A percentile compares a stretch with the other conserved stretches of the same genome.
These are phyloP conservation scores for Helichrysum umbraculigerum DNA, from an alignment of 129 eudicot genomes.

Conservation along the genomic window DNA sequence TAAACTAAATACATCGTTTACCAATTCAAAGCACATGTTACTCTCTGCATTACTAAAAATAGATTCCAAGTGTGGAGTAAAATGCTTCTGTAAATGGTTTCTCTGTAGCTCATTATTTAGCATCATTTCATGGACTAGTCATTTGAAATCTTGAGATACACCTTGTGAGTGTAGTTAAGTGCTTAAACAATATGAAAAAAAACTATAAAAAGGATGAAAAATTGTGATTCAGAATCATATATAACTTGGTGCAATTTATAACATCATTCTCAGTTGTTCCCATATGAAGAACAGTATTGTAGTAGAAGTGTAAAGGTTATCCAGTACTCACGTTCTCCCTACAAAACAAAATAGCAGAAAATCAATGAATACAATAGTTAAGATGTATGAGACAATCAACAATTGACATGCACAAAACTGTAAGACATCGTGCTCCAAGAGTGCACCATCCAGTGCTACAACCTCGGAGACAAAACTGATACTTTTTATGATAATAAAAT, in stretches of 20 bases:
- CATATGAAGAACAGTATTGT: constrained; percentile 7
- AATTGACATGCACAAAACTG: background rate
- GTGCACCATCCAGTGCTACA: background rate
- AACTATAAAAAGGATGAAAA: background rate
- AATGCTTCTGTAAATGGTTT: constrained; percentile 8
- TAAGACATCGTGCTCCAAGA: background rate
- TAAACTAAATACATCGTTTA: background rate
- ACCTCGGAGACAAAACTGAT: background rate
- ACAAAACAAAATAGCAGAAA: constrained; percentile 36
- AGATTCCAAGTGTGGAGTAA: background rate
- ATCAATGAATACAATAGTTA: background rate
- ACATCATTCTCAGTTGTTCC: constrained; percentile 4
- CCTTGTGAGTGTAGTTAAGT: background rate
- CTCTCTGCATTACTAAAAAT: constrained; percentile 11
- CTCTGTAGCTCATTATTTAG: constrained; percentile 5
- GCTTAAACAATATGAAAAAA: background rate
- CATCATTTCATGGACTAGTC: background rate
- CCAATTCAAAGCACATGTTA: background rate
- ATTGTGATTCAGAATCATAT: background rate
- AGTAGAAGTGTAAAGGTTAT: constrained; percentile 23
- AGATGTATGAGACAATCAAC: background rate
- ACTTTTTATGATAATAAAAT: background rate
- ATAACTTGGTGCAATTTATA: constrained; percentile 11
- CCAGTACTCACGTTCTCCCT: constrained; percentile 88
- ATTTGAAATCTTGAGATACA: background rate